phyloP scores from a whole-genome alignment of 192 early-diverging fungal genomes.

The Gryganskiella cystojenkinii region DNA sequence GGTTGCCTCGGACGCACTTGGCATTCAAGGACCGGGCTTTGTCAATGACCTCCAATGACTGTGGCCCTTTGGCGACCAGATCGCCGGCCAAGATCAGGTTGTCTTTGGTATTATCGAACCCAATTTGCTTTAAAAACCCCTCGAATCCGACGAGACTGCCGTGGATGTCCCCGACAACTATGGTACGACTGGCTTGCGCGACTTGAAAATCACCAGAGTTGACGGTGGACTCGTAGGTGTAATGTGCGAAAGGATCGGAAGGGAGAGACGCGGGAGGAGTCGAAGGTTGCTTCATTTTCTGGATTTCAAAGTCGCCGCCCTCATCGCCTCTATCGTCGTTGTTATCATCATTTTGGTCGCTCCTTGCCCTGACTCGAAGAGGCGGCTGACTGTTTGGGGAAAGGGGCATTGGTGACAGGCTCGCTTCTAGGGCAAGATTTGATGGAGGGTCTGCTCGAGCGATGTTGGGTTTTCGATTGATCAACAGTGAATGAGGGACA shows the following conservation, averaged over 20 bases:
- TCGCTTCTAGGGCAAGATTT: no score
- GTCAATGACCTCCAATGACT: constrained; percentile 67
- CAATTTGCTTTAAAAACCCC: constrained; percentile 57
- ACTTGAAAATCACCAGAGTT: not conserved
- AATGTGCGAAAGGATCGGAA: constrained; percentile 28
- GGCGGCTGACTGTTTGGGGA: no score
- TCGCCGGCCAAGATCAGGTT: constrained; percentile 76
- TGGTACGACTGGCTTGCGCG: constrained; percentile 1
- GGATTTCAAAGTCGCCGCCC: constrained; percentile 4
- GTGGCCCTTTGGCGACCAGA: constrained; percentile 70
- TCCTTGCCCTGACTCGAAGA: no score
- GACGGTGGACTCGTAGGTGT: constrained; percentile 18
- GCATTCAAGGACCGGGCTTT: constrained; percentile 59
- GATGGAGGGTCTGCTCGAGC: no score
- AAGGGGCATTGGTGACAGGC: no score
- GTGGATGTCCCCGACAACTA: constrained; percentile 81
- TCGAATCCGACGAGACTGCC: constrained; percentile 66
- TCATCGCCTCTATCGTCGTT: not conserved
- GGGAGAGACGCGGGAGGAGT: constrained; percentile 20
- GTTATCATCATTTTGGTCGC: no score
- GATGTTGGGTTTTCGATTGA: no score
- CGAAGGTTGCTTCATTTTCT: constrained; percentile 15
- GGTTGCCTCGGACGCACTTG: constrained; percentile 77
- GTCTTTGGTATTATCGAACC: constrained; percentile 52
- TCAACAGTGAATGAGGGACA: not conserved